These are phyloP conservation scores for Astrothelium macrocarpum DNA, from an alignment of 495 filamentous ascomycete genomes.

Conservation along the genomic window DNA sequence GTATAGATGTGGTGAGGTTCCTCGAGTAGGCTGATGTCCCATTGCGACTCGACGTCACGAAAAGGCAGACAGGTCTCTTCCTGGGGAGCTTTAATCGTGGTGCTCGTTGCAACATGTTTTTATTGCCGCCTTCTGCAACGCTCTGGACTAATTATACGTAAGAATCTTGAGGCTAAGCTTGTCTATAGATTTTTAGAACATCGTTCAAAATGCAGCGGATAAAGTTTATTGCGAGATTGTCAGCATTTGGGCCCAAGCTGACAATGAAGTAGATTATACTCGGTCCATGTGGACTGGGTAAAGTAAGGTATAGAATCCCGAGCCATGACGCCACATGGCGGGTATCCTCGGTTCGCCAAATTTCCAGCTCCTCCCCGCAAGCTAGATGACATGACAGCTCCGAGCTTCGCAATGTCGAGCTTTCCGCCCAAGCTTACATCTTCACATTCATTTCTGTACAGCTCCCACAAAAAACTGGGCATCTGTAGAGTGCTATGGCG, in stretches of 20 bases:
- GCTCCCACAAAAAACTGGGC: not conserved
- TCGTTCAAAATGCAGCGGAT: no score
- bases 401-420: not conserved
- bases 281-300: no score
- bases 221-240: no score
- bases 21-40: not conserved
- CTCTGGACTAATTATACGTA: not conserved
- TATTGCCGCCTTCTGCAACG: not conserved
- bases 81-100: not conserved
- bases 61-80: not conserved
- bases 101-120: slow-evolving; percentile 10
- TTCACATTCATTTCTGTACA: not conserved
- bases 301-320: not conserved
- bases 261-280: no score
- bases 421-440: not conserved
- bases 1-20: slow-evolving; percentile 13
- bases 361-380: not conserved
- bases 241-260: no score
- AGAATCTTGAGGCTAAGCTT: no score
- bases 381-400: no score
- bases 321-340: slow-evolving; percentile 7
- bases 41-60: not conserved
- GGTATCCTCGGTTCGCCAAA: slow-evolving; percentile 7
- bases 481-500: slow-evolving; percentile 35
- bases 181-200: no score